These are phyloP conservation scores for Neurospora sp. DNA, from an alignment of 495 filamentous ascomycete genomes.

Conservation along the genomic window DNA sequence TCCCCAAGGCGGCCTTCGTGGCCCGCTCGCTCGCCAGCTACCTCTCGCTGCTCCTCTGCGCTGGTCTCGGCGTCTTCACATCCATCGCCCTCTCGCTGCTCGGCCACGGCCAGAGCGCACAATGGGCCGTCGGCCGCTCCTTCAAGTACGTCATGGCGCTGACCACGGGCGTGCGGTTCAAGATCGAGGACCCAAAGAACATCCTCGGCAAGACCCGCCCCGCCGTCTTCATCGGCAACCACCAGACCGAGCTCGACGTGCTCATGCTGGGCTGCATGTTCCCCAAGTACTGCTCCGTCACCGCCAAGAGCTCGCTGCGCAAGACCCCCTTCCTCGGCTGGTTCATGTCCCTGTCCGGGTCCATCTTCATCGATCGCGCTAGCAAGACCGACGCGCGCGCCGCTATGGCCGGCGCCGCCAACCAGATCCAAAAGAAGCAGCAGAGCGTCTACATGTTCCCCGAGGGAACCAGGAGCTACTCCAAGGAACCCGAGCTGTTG, in stretches of 20 bases:
- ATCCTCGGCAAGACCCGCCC: slow-evolving; percentile 58
- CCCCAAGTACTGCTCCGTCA: slow-evolving; percentile 85
- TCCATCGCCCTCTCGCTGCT: slow-evolving; percentile 60
- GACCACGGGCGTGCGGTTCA: slow-evolving; percentile 70
- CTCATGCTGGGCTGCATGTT: slow-evolving; percentile 79
- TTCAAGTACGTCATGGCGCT: slow-evolving; percentile 75
- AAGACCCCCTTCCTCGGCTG: slow-evolving; percentile 82
- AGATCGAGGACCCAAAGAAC: slow-evolving; percentile 56
- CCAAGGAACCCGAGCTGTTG: slow-evolving; percentile 64
- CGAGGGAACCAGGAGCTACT: slow-evolving; percentile 89
- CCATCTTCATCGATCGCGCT: slow-evolving; percentile 87
- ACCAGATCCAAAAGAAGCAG: slow-evolving; percentile 60
- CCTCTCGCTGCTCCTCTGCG: slow-evolving; percentile 51
- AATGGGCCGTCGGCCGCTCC: slow-evolving; percentile 72
- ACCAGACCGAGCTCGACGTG: slow-evolving; percentile 92
- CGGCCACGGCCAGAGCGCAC: slow-evolving; percentile 64
- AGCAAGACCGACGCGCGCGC: slow-evolving; percentile 71
- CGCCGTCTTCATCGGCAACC: slow-evolving; percentile 85
- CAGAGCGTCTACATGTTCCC: slow-evolving; percentile 93
- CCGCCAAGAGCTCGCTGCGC: slow-evolving; percentile 78
- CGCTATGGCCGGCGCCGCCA: slow-evolving; percentile 73
- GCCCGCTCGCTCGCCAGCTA: slow-evolving; percentile 66
- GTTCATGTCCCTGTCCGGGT: slow-evolving; percentile 88
- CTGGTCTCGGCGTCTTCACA: slow-evolving; percentile 67
- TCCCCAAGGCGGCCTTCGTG: slow-evolving; percentile 52